Evolutionary conservation across 257 asterid genomes (phyloP), one percentile per base, ranked within the genome.

Genomic region (Ehretia macrophylla): DNA sequence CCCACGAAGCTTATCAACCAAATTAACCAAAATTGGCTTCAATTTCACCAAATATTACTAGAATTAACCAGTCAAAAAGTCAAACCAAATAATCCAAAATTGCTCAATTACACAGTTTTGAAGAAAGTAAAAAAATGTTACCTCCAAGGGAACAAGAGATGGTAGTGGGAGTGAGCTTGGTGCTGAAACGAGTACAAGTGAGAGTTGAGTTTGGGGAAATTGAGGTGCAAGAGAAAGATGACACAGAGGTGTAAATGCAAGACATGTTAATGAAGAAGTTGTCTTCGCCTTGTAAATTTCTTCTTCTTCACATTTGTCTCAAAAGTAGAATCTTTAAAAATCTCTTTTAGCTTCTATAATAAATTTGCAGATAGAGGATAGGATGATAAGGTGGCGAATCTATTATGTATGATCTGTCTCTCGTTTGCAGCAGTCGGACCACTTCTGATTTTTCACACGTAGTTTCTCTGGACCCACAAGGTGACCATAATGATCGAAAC

Each of bases 71-170:
- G 5, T 10, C 17, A 49, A 49, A n/a, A 49, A 0, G 17, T 12
- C 27, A 49, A 49, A n/a, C 54, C 6, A 17, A 49, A n/a, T 17
- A 16, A 2, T 42, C n/a, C n/a, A 42, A 42, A 42, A 1, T 27
- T 27, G 35, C 35, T 27, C 35, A 27, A n/a, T 27, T 27, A 3
- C 6, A 1, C 35, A 27, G 10, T 37, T 3, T 20, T 13, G 11
- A 6, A 48, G 12, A 14, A 4, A 46, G 51, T 13, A 46, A 16
- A 2, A 23, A 51, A 55, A 16, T 21, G 51, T 45, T 62, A 71
- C 77, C 77, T 71, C 68, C 72, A 21, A 58, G 65, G 11, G 77
- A 55, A 64, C 77, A 71, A 60, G 1, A 60, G 11, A 71, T 56
- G 14, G 51, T 38, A 8, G 51, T 19, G 50, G 65, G 60, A 17